phyloP scores from a whole-genome alignment of 2,329 filamentous ascomycete species.

The Aspergillus sojae region DNA sequence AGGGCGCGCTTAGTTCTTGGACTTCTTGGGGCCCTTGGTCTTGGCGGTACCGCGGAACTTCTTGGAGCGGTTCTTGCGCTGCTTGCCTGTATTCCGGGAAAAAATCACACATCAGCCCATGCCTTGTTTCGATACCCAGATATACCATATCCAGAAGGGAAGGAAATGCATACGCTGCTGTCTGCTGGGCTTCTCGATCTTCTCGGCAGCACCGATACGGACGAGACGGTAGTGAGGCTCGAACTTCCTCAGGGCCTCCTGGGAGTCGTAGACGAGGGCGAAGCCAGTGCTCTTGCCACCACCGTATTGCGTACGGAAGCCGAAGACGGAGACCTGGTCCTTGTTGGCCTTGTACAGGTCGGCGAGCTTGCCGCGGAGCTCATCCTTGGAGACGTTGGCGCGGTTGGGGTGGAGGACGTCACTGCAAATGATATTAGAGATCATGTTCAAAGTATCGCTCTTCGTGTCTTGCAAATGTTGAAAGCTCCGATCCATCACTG shows the following conservation, averaged over 20 bases:
- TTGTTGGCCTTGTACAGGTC: constrained; percentile 98
- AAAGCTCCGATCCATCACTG: neutral
- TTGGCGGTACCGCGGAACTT: constrained; percentile 97
- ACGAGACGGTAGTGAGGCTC: constrained; percentile 98
- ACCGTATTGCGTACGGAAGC: constrained; percentile 98
- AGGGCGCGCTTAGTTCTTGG: constrained; percentile 66
- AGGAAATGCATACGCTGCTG: constrained; percentile 85
- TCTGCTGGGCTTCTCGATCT: constrained; percentile 96
- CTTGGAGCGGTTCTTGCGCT: constrained; percentile 99
- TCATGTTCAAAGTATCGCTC: constrained; percentile 5
- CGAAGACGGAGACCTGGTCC: constrained; percentile 97
- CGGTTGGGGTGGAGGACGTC: constrained; percentile 99
- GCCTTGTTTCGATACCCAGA: neutral
- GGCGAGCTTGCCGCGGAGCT: constrained; percentile 92
- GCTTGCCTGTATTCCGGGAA: constrained; percentile 75
- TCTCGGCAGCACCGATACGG: constrained; percentile 85
- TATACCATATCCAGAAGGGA: neutral
- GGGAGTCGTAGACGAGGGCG: constrained; percentile 96
- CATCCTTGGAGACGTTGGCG: constrained; percentile 98
- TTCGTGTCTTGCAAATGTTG: neutral
- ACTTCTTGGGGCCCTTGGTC: constrained; percentile 98
- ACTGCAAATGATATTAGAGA: constrained; percentile 55
- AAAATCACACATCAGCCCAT: constrained; percentile 1
- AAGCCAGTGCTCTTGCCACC: constrained; percentile 99
- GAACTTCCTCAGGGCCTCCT: constrained; percentile 99